Percentiles rank a stretch among this genome's conserved stretches.
phyloP scores from a whole-genome alignment of 1,139 yeast species.

The Arxiozyma slooffiae region DNA sequence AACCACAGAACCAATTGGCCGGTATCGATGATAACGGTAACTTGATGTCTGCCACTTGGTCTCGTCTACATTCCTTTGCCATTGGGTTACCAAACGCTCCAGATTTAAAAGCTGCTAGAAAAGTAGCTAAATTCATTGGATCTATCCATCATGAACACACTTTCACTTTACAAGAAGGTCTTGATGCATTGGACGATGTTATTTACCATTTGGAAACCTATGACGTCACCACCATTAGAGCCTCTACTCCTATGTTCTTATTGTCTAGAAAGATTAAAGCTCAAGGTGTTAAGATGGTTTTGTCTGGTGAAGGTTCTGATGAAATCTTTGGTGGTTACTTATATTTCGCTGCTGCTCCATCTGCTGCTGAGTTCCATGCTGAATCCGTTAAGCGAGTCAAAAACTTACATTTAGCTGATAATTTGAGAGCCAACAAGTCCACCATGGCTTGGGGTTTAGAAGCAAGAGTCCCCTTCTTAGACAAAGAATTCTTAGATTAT shows the following conservation, averaged over 20 bases:
- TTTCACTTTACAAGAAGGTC: conserved; percentile 90
- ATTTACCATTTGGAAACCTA: conserved; percentile 93
- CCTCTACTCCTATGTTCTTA: conserved; percentile 97
- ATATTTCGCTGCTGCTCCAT: conserved; percentile 94
- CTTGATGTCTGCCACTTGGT: conserved; percentile 69
- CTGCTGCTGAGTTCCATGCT: conserved; percentile 80
- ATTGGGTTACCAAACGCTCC: conserved; percentile 97
- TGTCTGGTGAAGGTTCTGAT: conserved; percentile 98
- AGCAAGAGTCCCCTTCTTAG: conserved; percentile 98
- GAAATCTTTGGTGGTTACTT: conserved; percentile 98
- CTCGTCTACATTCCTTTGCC: conserved; percentile 89
- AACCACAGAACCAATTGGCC: conserved; percentile 55
- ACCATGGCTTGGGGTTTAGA: conserved; percentile 99
- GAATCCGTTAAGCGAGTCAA: conserved; percentile 94
- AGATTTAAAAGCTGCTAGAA: conserved; percentile 89
- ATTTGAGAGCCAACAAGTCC: conserved; percentile 97
- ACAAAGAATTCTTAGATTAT: conserved; percentile 80
- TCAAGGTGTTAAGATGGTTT: conserved; percentile 98
- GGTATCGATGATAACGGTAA: conserved; percentile 89
- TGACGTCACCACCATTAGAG: conserved; percentile 97
- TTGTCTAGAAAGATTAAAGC: conserved; percentile 95
- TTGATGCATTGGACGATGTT: conserved; percentile 90
- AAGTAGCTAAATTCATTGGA: conserved; percentile 91
- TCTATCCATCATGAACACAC: conserved; percentile 97
- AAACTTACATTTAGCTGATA: conserved; percentile 94